Evolutionary conservation across 1,284 basidiomycete species (phyloP), one percentile per base, ranked within the genome.

Genomic region (Irpex lacteus): DNA sequence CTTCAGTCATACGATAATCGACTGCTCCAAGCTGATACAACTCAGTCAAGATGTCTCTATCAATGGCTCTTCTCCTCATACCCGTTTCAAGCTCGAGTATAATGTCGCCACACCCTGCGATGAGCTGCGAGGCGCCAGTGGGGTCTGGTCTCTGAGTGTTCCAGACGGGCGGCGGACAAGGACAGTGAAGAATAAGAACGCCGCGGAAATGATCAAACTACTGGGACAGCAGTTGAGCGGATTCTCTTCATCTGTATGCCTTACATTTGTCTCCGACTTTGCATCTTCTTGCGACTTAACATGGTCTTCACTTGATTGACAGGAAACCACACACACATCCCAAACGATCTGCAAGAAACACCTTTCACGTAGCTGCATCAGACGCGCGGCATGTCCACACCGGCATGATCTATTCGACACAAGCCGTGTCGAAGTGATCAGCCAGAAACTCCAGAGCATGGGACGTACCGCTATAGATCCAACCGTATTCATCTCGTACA

Each of bases 1-100:
- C 11, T 61, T 50, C 50, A 61, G 60, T 32, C 60, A 61, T 40
- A 53, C 49, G 34, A 49, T 61, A 15, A 6, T 61, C 49, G 60
- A 61, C 50, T 26, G 18, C 6, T 15, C 26, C n/a, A 36, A 50
- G n/a, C 37, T 61, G 1, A 15, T 54, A 7, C 15, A 7, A 19
- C 60, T 61, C 18, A 18, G 7, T 21, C 50, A 19, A 52, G 13
- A 52, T 5, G 18, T 21, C 21, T 52, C 7, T 18, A 19, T 52
- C 8, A 18, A 21, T 2, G 13, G 8, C 18, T 7, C 50, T 21
- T 52, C 50, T 8, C 15, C 8, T 52, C 50, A 19, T 18, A 18
- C 50, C 18, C 50, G 18, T 19, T 19, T 52, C n/a, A 21, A 18
- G 18, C 50, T 52, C n/a, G 50, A 52, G 18, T 52, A 52, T 21